Conservation (phyloP, 1,139 yeast genomes). For the Arxiozyma slooffiae region DNA sequence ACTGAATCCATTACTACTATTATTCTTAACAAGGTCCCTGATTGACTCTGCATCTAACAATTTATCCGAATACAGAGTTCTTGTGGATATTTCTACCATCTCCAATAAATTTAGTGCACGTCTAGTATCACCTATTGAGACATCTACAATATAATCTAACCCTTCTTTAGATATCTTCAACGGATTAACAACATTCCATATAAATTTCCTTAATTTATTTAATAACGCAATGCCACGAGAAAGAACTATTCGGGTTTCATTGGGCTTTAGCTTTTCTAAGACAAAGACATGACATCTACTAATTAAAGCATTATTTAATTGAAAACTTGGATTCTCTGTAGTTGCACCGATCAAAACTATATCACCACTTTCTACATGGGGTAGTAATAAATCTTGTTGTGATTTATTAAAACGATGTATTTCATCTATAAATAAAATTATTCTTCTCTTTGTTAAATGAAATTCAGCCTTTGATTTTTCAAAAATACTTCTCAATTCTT, state of each 20-base stretch:
- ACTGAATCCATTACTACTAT: conserved; percentile 33
- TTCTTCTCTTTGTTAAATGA: conserved; percentile 54
- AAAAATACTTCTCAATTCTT: conserved; percentile 62
- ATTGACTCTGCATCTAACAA: neutral
- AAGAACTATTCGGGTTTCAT: conserved; percentile 51
- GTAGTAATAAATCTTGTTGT: conserved; percentile 79
- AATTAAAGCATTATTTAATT: conserved; percentile 73
- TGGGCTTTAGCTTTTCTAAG: conserved; percentile 50
- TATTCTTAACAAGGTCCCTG: conserved; percentile 17
- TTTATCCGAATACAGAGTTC: conserved; percentile 8
- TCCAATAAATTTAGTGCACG: conserved; percentile 72
- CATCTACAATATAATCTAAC: conserved; percentile 56
- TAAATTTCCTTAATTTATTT: conserved; percentile 46
- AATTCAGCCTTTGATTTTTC: conserved; percentile 63
- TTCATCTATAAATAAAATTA: conserved; percentile 83
- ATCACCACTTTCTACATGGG: conserved; percentile 60
- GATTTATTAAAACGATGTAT: conserved; percentile 84
- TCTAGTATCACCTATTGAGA: conserved; percentile 88
- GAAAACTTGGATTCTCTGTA: conserved; percentile 93
- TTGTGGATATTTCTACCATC: conserved; percentile 35
- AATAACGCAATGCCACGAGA: conserved; percentile 52
- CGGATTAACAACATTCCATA: conserved; percentile 29
- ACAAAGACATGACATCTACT: conserved; percentile 85
- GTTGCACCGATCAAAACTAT: conserved; percentile 83
- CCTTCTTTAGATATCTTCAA: conserved; percentile 49